Percentiles rank a stretch among this genome's conserved stretches.
Evolutionary conservation across 2,329 filamentous ascomycete genomes (phyloP).

Genomic region (Verticillium nonalfalfae): DNA sequence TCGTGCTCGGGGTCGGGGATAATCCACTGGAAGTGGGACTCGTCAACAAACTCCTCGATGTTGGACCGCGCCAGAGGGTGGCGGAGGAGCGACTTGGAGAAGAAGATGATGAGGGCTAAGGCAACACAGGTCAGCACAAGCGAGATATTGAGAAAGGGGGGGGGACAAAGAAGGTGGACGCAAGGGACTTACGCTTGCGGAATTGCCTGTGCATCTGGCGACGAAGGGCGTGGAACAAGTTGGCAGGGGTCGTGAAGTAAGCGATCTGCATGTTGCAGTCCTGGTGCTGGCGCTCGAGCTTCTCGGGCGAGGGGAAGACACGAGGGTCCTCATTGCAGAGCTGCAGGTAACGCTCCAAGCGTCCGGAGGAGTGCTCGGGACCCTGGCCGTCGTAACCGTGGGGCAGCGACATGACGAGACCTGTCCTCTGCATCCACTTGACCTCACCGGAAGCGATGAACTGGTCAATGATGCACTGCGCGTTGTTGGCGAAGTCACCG

Average conservation of each 20-base stretch:
- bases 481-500: constrained; percentile 99
- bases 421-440: constrained; percentile 98
- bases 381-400: constrained; percentile 98
- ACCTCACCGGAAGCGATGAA: constrained; percentile 96
- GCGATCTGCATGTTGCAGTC: constrained; percentile 99
- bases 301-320: constrained; percentile 80
- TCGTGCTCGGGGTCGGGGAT: constrained; percentile 85
- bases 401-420: constrained; percentile 90
- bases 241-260: constrained; percentile 93
- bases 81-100: constrained; percentile 93
- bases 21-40: constrained; percentile 95
- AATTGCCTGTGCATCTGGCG: constrained; percentile 99
- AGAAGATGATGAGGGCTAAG: constrained; percentile 88
- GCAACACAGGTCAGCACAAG: constrained; percentile 15
- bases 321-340: constrained; percentile 96
- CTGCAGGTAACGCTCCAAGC: constrained; percentile 95
- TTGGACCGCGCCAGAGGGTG: constrained; percentile 86
- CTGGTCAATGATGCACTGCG: constrained; percentile 97
- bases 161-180: not conserved
- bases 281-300: constrained; percentile 94
- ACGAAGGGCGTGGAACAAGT: constrained; percentile 92
- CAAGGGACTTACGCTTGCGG: constrained; percentile 76
- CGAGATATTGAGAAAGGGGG: not conserved
- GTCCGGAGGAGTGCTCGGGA: constrained; percentile 94
- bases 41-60: constrained; percentile 84